phyloP scores from a whole-genome alignment of 2,329 filamentous ascomycete genomes.

The Fusarium ramigenum region DNA sequence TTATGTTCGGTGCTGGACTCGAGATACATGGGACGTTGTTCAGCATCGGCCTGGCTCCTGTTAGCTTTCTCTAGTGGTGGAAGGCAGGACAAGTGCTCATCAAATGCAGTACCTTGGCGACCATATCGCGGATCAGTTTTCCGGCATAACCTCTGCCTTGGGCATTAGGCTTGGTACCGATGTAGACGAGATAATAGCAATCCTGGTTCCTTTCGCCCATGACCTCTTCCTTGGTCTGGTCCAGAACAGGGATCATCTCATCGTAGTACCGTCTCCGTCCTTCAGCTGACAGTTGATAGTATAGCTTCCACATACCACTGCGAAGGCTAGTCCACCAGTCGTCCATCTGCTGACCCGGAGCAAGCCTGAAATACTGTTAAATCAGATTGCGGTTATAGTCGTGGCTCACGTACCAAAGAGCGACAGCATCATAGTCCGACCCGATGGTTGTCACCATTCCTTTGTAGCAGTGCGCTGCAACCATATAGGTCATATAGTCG shows the following conservation, averaged over 20 bases:
- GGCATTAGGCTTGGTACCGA: constrained; percentile 77
- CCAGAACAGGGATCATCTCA: constrained; percentile 79
- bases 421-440: constrained; percentile 79
- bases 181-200: constrained; percentile 84
- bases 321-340: constrained; percentile 76
- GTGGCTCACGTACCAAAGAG: constrained; percentile 72
- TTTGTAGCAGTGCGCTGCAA: constrained; percentile 77
- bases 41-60: constrained; percentile 69
- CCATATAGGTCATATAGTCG: constrained; percentile 80
- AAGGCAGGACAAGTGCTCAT: neutral
- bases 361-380: constrained; percentile 65
- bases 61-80: neutral
- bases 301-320: constrained; percentile 80
- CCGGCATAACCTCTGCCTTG: constrained; percentile 78
- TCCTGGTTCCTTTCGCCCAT: constrained; percentile 73
- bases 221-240: constrained; percentile 74
- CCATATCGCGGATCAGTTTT: constrained; percentile 76
- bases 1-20: constrained; percentile 79
- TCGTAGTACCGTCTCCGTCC: constrained; percentile 78
- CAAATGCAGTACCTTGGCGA: constrained; percentile 60
- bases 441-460: constrained; percentile 80
- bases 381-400: neutral
- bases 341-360: constrained; percentile 78
- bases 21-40: constrained; percentile 76
- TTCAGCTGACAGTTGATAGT: constrained; percentile 77